Percentiles rank a stretch among this genome's conserved stretches.
Conservation (phyloP, 1,284 basidiomycete species). For the Pholiota adiposa region DNA sequence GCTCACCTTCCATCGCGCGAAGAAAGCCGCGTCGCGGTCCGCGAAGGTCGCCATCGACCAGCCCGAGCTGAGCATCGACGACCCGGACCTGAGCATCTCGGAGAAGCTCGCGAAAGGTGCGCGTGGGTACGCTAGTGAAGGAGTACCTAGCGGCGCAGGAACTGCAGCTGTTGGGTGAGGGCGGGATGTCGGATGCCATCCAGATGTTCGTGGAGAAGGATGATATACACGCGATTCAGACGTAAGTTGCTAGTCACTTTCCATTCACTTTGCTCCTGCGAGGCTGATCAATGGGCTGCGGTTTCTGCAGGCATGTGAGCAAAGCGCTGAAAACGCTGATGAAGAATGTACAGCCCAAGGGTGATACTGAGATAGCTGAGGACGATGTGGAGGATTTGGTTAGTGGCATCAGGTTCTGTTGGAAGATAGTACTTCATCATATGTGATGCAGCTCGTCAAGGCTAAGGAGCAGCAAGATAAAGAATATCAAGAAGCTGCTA, state of each 20-base stretch:
- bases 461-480: conserved; percentile 71
- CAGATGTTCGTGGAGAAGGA: conserved; percentile 96
- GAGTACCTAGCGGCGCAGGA: conserved; percentile 91
- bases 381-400: conserved; percentile 79
- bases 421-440: neutral
- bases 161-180: conserved; percentile 84
- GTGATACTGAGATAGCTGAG: conserved; percentile 71
- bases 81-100: conserved; percentile 61
- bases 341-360: conserved; percentile 61
- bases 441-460: conserved; percentile 51
- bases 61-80: conserved; percentile 77
- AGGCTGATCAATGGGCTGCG: conserved; percentile 30
- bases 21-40: conserved; percentile 55
- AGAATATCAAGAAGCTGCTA: conserved; percentile 54
- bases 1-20: conserved; percentile 87
- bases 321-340: conserved; percentile 65
- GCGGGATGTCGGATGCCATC: conserved; percentile 89
- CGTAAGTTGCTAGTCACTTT: conserved; percentile 53
- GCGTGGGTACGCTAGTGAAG: conserved; percentile 81
- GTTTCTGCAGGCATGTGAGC: conserved; percentile 64
- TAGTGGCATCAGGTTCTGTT: conserved; percentile 27
- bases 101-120: conserved; percentile 74
- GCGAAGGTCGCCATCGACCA: conserved; percentile 67
- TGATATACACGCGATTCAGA: conserved; percentile 87
- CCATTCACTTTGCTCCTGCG: conserved; percentile 33